Evolutionary conservation across 2,329 filamentous ascomycete species (phyloP).

Genomic region (Pyrenochaeta sp.): DNA sequence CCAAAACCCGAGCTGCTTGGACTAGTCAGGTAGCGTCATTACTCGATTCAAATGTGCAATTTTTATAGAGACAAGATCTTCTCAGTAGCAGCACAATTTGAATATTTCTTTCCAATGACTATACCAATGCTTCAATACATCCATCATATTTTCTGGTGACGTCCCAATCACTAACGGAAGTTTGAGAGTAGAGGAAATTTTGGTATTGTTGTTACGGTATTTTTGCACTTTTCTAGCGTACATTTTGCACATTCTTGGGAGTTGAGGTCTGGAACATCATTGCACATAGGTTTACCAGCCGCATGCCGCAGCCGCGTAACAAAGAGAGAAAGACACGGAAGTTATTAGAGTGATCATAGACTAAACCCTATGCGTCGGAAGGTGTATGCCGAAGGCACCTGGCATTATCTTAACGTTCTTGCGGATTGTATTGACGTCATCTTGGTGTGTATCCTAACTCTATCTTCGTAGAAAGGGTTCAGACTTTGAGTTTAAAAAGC

Average conservation of each 20-base stretch:
- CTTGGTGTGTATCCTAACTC: conserved; percentile 70
- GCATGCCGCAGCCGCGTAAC: background rate
- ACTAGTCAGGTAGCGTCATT: background rate
- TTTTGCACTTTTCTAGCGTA: background rate
- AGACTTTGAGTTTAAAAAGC: conserved; percentile 67
- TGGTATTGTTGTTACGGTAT: background rate
- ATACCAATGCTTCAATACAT: background rate
- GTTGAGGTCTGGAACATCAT: background rate
- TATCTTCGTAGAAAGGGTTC: conserved; percentile 66
- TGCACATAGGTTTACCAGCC: background rate
- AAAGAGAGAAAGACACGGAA: background rate
- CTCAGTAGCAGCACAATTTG: background rate
- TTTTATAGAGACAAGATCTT: background rate
- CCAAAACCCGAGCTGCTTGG: background rate
- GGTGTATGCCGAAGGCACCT: conserved; percentile 45
- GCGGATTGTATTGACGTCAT: conserved; percentile 72
- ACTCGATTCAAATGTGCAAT: background rate
- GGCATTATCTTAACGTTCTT: conserved; percentile 73
- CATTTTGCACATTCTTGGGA: background rate
- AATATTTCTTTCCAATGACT: background rate
- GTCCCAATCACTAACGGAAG: background rate
- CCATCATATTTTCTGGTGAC: background rate
- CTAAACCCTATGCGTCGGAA: background rate
- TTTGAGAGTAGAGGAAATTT: background rate
- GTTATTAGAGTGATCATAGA: background rate